These are phyloP conservation scores for Daldinia childiae DNA, from an alignment of 495 filamentous ascomycete genomes.

Conservation along the genomic window DNA sequence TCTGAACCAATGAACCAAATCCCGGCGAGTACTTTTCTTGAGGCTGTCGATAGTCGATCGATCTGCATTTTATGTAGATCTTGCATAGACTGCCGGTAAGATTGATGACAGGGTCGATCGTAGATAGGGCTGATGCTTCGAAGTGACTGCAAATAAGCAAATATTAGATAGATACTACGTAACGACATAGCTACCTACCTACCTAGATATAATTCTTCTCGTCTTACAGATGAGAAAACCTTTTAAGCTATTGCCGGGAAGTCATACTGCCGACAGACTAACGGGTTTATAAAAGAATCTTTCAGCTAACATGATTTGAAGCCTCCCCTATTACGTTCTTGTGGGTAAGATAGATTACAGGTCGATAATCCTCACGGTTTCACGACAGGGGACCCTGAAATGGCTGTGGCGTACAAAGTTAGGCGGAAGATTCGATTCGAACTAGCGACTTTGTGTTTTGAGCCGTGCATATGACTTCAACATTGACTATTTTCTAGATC, in stretches of 20 bases:
- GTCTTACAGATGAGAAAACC: neutral
- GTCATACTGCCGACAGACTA: neutral
- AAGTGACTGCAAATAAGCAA: neutral
- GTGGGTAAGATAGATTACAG: neutral
- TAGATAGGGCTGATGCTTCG: slow-evolving; percentile 33
- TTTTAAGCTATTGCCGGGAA: neutral
- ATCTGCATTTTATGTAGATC: slow-evolving; percentile 30
- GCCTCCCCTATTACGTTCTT: neutral
- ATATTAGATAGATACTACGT: slow-evolving; percentile 5
- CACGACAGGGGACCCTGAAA: neutral
- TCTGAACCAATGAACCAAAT: slow-evolving; percentile 31
- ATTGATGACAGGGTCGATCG: slow-evolving; percentile 16
- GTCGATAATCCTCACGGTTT: neutral
- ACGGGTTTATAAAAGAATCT: neutral
- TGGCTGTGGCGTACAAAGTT: neutral
- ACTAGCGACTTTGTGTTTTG: neutral
- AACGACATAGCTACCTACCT: neutral
- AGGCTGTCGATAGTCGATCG: slow-evolving; percentile 36
- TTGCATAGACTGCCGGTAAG: slow-evolving; percentile 16
- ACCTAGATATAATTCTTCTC: neutral
- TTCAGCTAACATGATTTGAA: neutral
- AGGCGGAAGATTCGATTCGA: neutral
- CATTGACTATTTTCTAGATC: neutral
- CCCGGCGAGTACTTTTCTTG: slow-evolving; percentile 12
- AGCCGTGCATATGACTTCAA: neutral